Conservation (phyloP, 192 early-diverging fungal genomes). For the Funneliformis geosporum region DNA sequence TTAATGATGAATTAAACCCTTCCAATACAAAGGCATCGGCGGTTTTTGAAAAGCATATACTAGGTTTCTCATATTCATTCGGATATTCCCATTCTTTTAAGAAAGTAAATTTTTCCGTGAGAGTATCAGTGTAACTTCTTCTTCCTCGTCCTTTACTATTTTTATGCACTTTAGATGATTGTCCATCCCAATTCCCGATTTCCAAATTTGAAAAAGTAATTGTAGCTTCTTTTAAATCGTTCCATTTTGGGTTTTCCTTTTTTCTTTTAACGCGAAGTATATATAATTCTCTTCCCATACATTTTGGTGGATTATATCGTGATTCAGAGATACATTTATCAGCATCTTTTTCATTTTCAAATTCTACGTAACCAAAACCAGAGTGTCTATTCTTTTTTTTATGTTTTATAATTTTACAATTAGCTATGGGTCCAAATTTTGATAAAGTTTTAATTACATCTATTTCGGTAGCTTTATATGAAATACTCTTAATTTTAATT, state of each 20-base stretch:
- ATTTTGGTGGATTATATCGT: not conserved
- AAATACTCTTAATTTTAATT: not conserved
- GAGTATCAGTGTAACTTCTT: not conserved
- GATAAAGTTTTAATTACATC: not conserved
- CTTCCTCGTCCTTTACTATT: not conserved
- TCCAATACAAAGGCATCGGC: not conserved
- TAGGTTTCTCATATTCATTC: not conserved
- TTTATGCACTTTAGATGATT: not conserved
- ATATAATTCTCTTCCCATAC: not conserved
- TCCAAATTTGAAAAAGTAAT: not conserved
- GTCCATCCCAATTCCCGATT: not conserved
- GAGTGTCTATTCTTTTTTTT: not conserved
- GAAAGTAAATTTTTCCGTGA: not conserved
- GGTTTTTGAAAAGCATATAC: not conserved
- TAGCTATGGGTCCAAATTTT: not conserved
- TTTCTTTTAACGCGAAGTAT: not conserved
- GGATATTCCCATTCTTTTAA: conserved; percentile 3
- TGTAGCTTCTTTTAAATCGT: not conserved
- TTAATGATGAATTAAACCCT: not conserved
- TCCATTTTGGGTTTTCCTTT: not conserved
- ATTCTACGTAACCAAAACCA: not conserved
- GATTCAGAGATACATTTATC: not conserved
- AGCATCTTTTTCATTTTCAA: not conserved
- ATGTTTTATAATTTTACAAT: not conserved
- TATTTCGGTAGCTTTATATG: not conserved